Percentiles rank a stretch among this genome's conserved stretches.
Conservation (phyloP, 257 asterid genomes). For the Jasminum sambac region DNA sequence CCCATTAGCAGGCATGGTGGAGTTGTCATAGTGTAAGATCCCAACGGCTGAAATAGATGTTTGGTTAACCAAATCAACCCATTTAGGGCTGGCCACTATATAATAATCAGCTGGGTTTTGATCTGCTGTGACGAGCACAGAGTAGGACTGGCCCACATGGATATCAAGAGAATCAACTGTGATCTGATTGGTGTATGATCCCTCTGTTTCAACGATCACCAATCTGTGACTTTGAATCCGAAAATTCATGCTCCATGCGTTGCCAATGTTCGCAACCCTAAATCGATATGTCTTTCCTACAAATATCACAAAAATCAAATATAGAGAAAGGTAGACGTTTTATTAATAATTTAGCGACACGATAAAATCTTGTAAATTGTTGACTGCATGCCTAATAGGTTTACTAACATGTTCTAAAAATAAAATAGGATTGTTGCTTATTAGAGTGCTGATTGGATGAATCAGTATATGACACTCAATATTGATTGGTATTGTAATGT, state of each 20-base stretch:
- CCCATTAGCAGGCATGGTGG: constrained; percentile 33
- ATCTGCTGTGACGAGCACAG: constrained; percentile 51
- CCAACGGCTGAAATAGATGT: constrained; percentile 35
- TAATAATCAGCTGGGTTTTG: constrained; percentile 53
- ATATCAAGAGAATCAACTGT: constrained; percentile 47
- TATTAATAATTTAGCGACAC: too few species aligned
- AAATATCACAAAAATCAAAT: not conserved
- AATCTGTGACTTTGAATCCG: constrained; percentile 47
- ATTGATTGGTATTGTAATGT: too few species aligned
- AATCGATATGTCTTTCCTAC: constrained; percentile 51
- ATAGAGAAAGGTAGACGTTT: not conserved
- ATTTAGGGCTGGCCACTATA: constrained; percentile 44
- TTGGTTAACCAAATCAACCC: constrained; percentile 9
- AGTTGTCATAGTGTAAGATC: constrained; percentile 44
- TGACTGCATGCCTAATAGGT: too few species aligned
- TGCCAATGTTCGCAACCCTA: constrained; percentile 52
- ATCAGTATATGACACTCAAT: too few species aligned
- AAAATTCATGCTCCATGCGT: constrained; percentile 44
- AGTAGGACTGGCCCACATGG: constrained; percentile 55
- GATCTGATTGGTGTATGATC: constrained; percentile 56
- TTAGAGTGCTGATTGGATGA: too few species aligned
- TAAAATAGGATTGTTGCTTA: too few species aligned
- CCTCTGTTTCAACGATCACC: constrained; percentile 59
- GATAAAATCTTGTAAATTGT: too few species aligned
- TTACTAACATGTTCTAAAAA: too few species aligned